These are phyloP conservation scores for Hypoxylon rickii DNA, from an alignment of 495 filamentous ascomycete genomes.

Conservation along the genomic window DNA sequence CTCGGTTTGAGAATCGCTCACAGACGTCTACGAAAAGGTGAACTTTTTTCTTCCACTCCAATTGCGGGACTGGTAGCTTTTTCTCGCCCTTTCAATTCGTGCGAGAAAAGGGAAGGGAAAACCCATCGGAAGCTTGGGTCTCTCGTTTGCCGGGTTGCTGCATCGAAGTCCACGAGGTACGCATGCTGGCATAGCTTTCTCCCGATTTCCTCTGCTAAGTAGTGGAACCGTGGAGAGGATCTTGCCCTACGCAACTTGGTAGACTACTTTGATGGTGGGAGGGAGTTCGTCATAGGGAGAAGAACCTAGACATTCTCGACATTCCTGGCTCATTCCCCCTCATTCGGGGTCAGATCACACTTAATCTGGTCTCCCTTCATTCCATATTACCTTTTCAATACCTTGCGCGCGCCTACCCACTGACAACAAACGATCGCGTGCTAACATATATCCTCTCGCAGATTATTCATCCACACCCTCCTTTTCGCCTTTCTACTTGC, in stretches of 20 bases:
- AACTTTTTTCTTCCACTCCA: not conserved
- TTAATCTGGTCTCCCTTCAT: conserved; percentile 38
- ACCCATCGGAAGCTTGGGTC: conserved; percentile 25
- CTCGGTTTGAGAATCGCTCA: too few species aligned
- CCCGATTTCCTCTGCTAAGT: conserved; percentile 25
- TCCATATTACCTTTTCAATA: conserved; percentile 29
- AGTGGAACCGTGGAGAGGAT: conserved; percentile 31
- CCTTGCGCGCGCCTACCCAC: conserved; percentile 15
- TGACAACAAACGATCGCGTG: conserved; percentile 32
- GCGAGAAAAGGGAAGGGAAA: conserved; percentile 17
- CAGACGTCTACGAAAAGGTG: not conserved
- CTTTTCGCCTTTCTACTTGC: conserved; percentile 11
- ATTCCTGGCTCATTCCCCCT: conserved; percentile 33
- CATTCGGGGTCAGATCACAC: conserved; percentile 19
- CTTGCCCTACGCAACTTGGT: conserved; percentile 20
- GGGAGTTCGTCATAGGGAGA: conserved; percentile 71
- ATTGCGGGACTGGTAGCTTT: too few species aligned
- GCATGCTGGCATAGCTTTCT: conserved; percentile 37
- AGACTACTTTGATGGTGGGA: conserved; percentile 35
- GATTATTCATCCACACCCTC: conserved; percentile 13
- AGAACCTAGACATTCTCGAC: conserved; percentile 46
- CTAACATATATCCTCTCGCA: conserved; percentile 19
- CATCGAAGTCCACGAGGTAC: conserved; percentile 40
- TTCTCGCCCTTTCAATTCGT: not conserved
- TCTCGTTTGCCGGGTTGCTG: conserved; percentile 34